Evolutionary conservation across 2,329 filamentous ascomycete species (phyloP).

Genomic region (Diaporthe destruens): DNA sequence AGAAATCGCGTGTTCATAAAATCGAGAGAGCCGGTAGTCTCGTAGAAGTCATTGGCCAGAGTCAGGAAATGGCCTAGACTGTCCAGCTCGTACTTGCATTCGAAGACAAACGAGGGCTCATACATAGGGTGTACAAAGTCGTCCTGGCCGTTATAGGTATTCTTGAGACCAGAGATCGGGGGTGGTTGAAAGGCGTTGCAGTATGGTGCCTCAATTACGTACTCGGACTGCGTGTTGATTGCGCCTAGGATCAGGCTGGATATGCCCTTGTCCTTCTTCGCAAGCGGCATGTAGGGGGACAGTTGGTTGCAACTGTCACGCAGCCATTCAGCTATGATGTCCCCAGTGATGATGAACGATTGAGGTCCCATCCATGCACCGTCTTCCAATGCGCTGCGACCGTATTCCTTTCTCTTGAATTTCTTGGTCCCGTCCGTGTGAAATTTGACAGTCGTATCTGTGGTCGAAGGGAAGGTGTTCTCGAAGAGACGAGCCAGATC

Average conservation of each 20-base stretch:
- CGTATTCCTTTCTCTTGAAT: slow-evolving; percentile 53
- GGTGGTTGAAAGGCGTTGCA: slow-evolving; percentile 99
- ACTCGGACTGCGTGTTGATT: slow-evolving; percentile 96
- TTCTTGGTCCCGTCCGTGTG: slow-evolving; percentile 73
- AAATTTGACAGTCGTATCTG: slow-evolving; percentile 91
- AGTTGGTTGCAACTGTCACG: slow-evolving; percentile 93
- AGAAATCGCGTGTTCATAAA: slow-evolving; percentile 87
- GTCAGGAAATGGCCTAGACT: slow-evolving; percentile 93
- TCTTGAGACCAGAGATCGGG: slow-evolving; percentile 79
- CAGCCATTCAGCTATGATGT: slow-evolving; percentile 94
- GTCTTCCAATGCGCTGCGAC: slow-evolving; percentile 57
- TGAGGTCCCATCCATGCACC: slow-evolving; percentile 86
- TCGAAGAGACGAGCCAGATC: slow-evolving; percentile 94
- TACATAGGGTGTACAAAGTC: slow-evolving; percentile 89
- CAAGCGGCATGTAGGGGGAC: slow-evolving; percentile 87
- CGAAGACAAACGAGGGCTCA: slow-evolving; percentile 87
- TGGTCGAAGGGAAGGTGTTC: slow-evolving; percentile 92
- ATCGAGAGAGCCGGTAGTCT: slow-evolving; percentile 80
- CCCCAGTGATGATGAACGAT: slow-evolving; percentile 91
- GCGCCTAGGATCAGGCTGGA: slow-evolving; percentile 87
- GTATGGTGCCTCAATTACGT: slow-evolving; percentile 93
- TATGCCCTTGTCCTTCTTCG: slow-evolving; percentile 83
- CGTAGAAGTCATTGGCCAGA: slow-evolving; percentile 87
- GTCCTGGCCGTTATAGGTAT: slow-evolving; percentile 82
- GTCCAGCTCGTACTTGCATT: slow-evolving; percentile 99